Base-by-base conservation (phyloP, 2,329 filamentous ascomycete species). In the Lecanosticta acicola region DNA sequence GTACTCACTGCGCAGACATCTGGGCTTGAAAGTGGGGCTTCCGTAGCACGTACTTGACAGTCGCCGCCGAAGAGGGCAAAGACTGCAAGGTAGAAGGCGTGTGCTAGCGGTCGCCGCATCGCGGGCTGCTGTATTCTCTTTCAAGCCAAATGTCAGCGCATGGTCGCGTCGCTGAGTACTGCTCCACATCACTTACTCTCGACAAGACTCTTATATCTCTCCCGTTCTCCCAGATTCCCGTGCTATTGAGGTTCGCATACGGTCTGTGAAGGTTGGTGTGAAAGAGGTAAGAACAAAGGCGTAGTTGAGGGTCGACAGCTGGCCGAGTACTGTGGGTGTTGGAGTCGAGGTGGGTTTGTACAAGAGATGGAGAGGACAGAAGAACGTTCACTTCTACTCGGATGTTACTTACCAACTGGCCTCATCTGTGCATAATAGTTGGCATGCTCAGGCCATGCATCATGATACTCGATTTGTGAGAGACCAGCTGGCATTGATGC, bases 31-130 rank as follows among this genome's bases (percentile, higher is more conserved):
- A 55, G 60, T 33, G 65, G 54, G 56, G 62, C 61, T 53, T 62
- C 63, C 45, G 63, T 59, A 61, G 62, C 64, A 46, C 57, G 48
- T 33, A 47, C 50, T 40, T 50, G 60, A 54, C 76, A 59, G 73
- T 71, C 44, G 18, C 46, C 47, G 38, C 70, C 68, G 50, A 80
- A 69, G 57, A 83, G 70, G 55, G 77, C 70, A 60, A 83, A 82
- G 53, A 81, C 70, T 45, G 79, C 80, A 46, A 83, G 70, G 64
- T 78, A 83, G 66, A 83, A 82, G 32, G 58, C 50, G 10, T 43
- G 42, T 21, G 46, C 47, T 32, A 51, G 46, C 7, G 55, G 49
- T 37, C 48, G 55, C 42, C 53, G 52, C 59, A 60, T 63, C 26
- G 32, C 52, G 42, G 26, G 32, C 42, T 41, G 18, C 34, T 49